phyloP scores from a whole-genome alignment of 352 stramenopile species.

The Phytophthora cryptogea region DNA sequence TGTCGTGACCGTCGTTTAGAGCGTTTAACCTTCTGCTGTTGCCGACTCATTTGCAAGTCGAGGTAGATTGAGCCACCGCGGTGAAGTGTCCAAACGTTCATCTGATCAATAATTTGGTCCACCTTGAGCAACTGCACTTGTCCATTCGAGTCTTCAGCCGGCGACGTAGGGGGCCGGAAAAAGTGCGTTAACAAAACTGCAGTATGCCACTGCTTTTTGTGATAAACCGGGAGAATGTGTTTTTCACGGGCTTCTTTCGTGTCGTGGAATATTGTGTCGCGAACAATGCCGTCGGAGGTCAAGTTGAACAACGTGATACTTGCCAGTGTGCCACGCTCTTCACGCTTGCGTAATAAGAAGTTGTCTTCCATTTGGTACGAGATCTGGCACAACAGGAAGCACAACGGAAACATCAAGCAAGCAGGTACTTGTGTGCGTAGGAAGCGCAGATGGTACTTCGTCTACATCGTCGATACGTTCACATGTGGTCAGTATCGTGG shows the following conservation, averaged over 20 bases:
- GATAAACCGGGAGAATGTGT: constrained; percentile 81
- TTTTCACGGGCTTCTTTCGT: constrained; percentile 87
- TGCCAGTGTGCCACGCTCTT: constrained; percentile 79
- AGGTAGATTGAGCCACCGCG: constrained; percentile 86
- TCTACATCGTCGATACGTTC: constrained; percentile 41
- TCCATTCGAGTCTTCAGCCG: constrained; percentile 69
- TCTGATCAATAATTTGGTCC: constrained; percentile 87
- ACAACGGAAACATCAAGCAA: constrained; percentile 82
- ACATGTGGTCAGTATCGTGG: constrained; percentile 18
- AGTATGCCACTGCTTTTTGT: constrained; percentile 89
- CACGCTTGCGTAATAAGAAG: constrained; percentile 75
- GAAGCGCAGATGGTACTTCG: constrained; percentile 86
- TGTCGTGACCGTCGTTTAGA: constrained; percentile 46
- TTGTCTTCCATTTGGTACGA: constrained; percentile 90
- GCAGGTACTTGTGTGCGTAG: constrained; percentile 81
- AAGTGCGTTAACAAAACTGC: constrained; percentile 86
- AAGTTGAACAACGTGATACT: constrained; percentile 86
- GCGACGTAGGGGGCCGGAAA: constrained; percentile 72
- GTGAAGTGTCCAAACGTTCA: constrained; percentile 87
- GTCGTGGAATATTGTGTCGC: constrained; percentile 87
- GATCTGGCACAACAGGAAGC: constrained; percentile 87
- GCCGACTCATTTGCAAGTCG: constrained; percentile 86
- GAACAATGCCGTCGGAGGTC: constrained; percentile 86
- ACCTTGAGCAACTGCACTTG: constrained; percentile 87
- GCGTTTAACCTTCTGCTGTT: constrained; percentile 83